These are phyloP conservation scores for Trematosphaeria pertusa DNA, from an alignment of 2,329 filamentous ascomycete species.

Conservation along the genomic window DNA sequence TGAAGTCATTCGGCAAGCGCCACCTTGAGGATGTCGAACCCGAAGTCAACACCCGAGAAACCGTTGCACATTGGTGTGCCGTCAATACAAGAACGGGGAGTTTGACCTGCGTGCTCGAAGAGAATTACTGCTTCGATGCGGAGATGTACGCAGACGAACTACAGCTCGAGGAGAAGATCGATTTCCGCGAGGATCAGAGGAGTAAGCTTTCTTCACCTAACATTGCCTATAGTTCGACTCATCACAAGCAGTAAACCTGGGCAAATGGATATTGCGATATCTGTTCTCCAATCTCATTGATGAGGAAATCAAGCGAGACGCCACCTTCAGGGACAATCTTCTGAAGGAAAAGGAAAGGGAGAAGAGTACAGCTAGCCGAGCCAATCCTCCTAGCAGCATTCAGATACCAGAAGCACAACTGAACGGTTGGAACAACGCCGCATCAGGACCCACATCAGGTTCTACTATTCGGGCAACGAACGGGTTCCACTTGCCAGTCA, in stretches of 20 bases:
- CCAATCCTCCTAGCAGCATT: slow-evolving; percentile 68
- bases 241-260: slow-evolving; percentile 76
- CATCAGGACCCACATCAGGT: slow-evolving; percentile 53
- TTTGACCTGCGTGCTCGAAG: slow-evolving; percentile 87
- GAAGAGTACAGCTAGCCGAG: slow-evolving; percentile 63
- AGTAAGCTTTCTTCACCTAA: slow-evolving; percentile 63
- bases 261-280: slow-evolving; percentile 94
- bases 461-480: slow-evolving; percentile 64
- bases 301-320: slow-evolving; percentile 86
- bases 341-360: slow-evolving; percentile 71
- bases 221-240: not conserved
- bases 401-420: slow-evolving; percentile 59
- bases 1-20: slow-evolving; percentile 91
- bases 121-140: slow-evolving; percentile 95
- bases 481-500: slow-evolving; percentile 65
- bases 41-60: slow-evolving; percentile 85
- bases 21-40: slow-evolving; percentile 92
- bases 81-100: slow-evolving; percentile 93
- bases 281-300: slow-evolving; percentile 89
- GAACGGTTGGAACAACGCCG: slow-evolving; percentile 52
- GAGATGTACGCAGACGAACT: slow-evolving; percentile 96
- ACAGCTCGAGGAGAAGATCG: slow-evolving; percentile 72
- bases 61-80: slow-evolving; percentile 93
- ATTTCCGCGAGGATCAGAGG: slow-evolving; percentile 91
- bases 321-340: slow-evolving; percentile 72